These are phyloP conservation scores for Melastoma candidum DNA, from an alignment of 441 rosid genomes.

Conservation along the genomic window DNA sequence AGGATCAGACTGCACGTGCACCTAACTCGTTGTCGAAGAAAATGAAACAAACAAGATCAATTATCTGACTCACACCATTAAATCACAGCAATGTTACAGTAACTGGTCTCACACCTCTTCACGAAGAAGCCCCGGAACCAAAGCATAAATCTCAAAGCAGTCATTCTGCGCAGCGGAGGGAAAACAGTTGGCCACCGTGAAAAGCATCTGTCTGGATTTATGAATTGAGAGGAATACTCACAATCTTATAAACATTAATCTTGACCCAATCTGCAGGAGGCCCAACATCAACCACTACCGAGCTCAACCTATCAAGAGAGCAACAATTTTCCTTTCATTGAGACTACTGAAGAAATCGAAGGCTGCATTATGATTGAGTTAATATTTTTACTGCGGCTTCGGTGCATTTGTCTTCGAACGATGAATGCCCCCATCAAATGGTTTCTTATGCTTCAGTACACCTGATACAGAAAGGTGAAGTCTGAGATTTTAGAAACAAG, in stretches of 20 bases:
- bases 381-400: constrained; percentile 31
- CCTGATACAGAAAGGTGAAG: constrained; percentile 27
- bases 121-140: constrained; percentile 64
- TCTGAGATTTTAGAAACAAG: constrained; percentile 7
- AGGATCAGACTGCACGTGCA: constrained; percentile 70
- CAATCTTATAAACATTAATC: constrained; percentile 51
- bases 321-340: too few species aligned
- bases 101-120: constrained; percentile 36
- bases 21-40: constrained; percentile 22
- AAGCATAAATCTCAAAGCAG: constrained; percentile 59
- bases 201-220: background rate
- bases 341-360: too few species aligned
- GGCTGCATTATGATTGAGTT: background rate
- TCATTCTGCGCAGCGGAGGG: constrained; percentile 29
- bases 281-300: constrained; percentile 44
- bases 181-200: background rate
- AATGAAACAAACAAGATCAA: background rate
- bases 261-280: constrained; percentile 76
- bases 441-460: constrained; percentile 43
- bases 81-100: too few species aligned
- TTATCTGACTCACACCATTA: background rate
- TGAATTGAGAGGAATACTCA: constrained; percentile 22
- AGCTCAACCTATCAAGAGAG: constrained; percentile 28
- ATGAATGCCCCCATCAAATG: constrained; percentile 15
- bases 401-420: constrained; percentile 27